phyloP scores from a whole-genome alignment of 768 basidiomycete species.

The Xanthoconium stramineum region DNA sequence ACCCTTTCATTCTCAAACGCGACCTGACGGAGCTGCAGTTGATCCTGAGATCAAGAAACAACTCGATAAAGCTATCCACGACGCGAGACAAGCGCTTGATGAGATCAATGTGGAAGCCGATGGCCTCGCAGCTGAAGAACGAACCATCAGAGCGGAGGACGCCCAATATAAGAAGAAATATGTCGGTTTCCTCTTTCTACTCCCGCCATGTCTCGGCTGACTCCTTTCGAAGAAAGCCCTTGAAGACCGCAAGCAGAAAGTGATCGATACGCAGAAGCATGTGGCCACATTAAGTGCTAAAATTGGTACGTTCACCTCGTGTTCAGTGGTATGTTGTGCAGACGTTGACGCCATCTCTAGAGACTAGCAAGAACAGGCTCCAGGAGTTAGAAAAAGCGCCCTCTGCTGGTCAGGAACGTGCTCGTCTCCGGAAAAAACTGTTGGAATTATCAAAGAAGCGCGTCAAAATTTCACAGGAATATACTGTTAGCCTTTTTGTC shows the following conservation, averaged over 20 bases:
- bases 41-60: constrained; percentile 57
- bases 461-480: constrained; percentile 52
- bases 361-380: constrained; percentile 36
- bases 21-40: constrained; percentile 41
- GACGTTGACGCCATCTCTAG: constrained; percentile 18
- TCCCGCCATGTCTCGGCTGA: constrained; percentile 2
- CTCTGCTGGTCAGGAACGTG: constrained; percentile 45
- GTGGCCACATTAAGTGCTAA: constrained; percentile 34
- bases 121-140: constrained; percentile 37
- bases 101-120: constrained; percentile 39
- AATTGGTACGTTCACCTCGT: constrained; percentile 37
- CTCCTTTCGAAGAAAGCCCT: constrained; percentile 14
- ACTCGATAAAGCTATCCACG: constrained; percentile 46
- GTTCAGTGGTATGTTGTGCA: not conserved
- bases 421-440: constrained; percentile 43
- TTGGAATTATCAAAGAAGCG: constrained; percentile 48
- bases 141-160: constrained; percentile 31
- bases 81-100: constrained; percentile 42
- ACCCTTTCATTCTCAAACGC: not conserved
- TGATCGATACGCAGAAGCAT: constrained; percentile 31
- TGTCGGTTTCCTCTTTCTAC: constrained; percentile 13
- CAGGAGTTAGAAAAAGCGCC: constrained; percentile 41
- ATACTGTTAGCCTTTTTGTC: constrained; percentile 41
- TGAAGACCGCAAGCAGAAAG: constrained; percentile 25
- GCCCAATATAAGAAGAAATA: constrained; percentile 33